Conservation (phyloP, 441 rosid species). For the Jatropha multifida region DNA sequence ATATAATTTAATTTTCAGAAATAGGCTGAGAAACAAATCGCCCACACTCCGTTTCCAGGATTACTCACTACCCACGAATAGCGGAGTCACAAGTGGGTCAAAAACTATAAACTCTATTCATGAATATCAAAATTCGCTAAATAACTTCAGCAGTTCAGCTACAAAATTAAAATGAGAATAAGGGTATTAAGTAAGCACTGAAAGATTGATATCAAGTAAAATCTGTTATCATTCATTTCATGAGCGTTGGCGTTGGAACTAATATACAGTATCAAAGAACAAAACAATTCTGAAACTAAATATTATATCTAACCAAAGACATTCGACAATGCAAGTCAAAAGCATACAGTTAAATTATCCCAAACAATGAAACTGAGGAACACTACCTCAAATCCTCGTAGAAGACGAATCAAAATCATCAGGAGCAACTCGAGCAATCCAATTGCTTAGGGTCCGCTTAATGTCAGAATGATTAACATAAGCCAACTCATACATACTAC, state of each 20-base stretch:
- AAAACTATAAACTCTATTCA: neutral
- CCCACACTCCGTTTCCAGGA: neutral
- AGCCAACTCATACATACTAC: slow-evolving; percentile 80
- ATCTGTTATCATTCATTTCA: neutral
- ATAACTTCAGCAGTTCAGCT: neutral
- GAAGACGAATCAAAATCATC: slow-evolving; percentile 90
- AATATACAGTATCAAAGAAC: neutral
- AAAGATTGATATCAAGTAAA: neutral
- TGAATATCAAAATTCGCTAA: neutral
- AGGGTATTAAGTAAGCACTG: neutral
- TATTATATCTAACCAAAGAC: slow-evolving; percentile 2
- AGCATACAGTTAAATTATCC: neutral
- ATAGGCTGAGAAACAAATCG: neutral
- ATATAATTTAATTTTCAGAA: neutral
- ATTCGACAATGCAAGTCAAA: neutral
- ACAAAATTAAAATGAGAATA: neutral
- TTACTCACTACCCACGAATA: neutral
- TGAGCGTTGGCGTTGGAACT: neutral
- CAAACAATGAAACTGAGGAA: neutral
- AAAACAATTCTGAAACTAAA: neutral
- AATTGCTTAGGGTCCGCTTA: slow-evolving; percentile 73
- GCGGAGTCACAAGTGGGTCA: neutral
- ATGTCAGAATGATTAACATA: slow-evolving; percentile 83
- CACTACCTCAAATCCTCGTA: slow-evolving; percentile 61
- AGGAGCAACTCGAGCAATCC: slow-evolving; percentile 90